These are phyloP conservation scores for Phylloporus sp. DNA, from an alignment of 768 basidiomycete species.

Conservation along the genomic window DNA sequence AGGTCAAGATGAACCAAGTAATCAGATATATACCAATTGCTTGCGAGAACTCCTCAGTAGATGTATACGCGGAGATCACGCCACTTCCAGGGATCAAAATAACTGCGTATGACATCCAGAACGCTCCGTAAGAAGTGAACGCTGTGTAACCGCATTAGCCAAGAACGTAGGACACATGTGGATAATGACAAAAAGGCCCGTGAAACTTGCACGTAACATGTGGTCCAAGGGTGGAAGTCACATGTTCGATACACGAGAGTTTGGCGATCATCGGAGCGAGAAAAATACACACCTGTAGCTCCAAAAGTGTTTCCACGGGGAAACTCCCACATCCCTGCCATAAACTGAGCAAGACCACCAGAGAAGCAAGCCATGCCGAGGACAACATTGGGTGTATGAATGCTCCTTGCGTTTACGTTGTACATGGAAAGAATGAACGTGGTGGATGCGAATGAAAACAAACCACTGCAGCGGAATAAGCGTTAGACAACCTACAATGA, in stretches of 20 bases:
- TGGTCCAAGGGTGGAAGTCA: not conserved
- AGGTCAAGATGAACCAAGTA: constrained; percentile 71
- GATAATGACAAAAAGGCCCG: not conserved
- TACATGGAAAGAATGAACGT: constrained; percentile 76
- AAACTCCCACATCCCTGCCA: constrained; percentile 91
- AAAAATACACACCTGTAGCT: constrained; percentile 54
- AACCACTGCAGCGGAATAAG: constrained; percentile 44
- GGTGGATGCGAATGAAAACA: constrained; percentile 82
- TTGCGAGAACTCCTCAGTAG: constrained; percentile 38
- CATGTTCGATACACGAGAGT: not conserved
- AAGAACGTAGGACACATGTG: not conserved
- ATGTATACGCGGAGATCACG: constrained; percentile 49
- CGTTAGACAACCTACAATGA: not conserved
- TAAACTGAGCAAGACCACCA: constrained; percentile 80
- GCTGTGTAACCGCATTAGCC: constrained; percentile 38
- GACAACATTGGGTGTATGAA: constrained; percentile 62
- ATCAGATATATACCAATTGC: constrained; percentile 75
- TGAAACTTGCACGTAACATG: not conserved
- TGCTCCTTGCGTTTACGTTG: constrained; percentile 56
- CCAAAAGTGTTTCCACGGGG: constrained; percentile 67
- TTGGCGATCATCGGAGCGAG: not conserved
- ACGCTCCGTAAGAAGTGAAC: constrained; percentile 80
- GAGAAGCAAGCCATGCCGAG: constrained; percentile 84
- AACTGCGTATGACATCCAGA: constrained; percentile 82
- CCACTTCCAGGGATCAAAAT: constrained; percentile 72